These are phyloP conservation scores for Lentinula novae-zelandiae DNA, from an alignment of 1,284 basidiomycete genomes.

Conservation along the genomic window DNA sequence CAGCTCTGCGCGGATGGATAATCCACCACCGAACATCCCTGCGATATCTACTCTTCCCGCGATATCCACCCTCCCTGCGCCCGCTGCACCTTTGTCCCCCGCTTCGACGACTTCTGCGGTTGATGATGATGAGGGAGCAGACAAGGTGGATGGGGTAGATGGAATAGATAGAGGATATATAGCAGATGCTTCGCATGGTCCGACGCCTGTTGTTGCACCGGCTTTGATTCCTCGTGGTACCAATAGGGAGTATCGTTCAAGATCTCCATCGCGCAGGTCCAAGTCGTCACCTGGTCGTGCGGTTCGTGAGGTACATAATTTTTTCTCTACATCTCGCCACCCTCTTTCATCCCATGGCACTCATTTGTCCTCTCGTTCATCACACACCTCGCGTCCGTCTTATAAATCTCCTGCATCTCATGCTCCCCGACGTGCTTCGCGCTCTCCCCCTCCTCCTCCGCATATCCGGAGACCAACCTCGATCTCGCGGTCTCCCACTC, in stretches of 20 bases:
- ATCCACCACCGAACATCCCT: neutral
- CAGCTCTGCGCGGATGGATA: neutral
- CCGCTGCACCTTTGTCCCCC: neutral
- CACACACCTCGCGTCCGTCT: neutral
- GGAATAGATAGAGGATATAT: neutral
- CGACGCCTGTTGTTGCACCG: too few relatives aligned
- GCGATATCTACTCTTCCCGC: neutral
- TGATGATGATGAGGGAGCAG: neutral
- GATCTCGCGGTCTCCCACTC: neutral
- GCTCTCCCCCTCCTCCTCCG: neutral
- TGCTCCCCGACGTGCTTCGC: neutral
- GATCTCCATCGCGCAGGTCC: too few relatives aligned
- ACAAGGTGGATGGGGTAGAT: too few relatives aligned
- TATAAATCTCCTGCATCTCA: neutral
- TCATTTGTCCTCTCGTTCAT: neutral
- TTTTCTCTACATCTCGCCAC: too few relatives aligned
- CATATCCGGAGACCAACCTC: neutral
- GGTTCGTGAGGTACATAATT: neutral
- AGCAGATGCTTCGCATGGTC: too few relatives aligned
- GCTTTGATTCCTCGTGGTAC: too few relatives aligned
- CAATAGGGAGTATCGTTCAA: too few relatives aligned
- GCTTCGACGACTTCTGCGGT: neutral
- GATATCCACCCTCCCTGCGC: slow-evolving; percentile 1
- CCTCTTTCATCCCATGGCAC: neutral
- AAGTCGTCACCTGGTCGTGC: too few relatives aligned